Conservation (phyloP, 305 asterid genomes). For the Fraxinus floribunda region DNA sequence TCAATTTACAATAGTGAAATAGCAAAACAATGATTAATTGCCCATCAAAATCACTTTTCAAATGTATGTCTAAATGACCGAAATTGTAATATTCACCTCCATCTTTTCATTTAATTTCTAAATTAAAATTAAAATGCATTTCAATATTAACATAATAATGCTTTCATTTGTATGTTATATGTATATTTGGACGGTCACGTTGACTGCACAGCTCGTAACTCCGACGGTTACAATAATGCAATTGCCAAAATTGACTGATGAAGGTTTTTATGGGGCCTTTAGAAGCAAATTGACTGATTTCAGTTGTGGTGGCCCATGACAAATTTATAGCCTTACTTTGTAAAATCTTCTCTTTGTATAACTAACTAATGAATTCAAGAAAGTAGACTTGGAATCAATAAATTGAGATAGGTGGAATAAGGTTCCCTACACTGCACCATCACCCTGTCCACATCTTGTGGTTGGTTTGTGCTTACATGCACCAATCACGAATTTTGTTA, state of each 20-base stretch:
- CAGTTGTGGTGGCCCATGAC: constrained; percentile 32
- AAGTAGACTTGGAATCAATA: not conserved
- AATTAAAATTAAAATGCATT: not conserved
- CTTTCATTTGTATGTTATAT: not conserved
- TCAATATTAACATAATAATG: not conserved
- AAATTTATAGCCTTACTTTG: constrained; percentile 23
- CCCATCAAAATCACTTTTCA: not conserved
- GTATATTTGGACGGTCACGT: not conserved
- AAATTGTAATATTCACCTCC: not conserved
- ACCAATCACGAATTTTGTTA: not conserved
- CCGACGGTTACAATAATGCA: not conserved
- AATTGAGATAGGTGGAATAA: not conserved
- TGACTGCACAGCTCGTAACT: not conserved
- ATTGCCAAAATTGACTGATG: not conserved
- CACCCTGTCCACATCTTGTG: not conserved
- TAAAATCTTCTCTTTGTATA: not conserved
- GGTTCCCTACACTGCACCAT: not conserved
- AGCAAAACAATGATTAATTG: not conserved
- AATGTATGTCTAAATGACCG: not conserved
- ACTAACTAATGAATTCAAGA: not conserved
- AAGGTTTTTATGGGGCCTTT: not conserved
- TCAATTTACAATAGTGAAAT: not conserved
- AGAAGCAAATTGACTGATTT: not conserved
- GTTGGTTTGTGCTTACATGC: not conserved
- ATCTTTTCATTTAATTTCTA: not conserved